Conservation (phyloP, 2,329 filamentous ascomycete genomes). For the Aspergillus hortae region DNA sequence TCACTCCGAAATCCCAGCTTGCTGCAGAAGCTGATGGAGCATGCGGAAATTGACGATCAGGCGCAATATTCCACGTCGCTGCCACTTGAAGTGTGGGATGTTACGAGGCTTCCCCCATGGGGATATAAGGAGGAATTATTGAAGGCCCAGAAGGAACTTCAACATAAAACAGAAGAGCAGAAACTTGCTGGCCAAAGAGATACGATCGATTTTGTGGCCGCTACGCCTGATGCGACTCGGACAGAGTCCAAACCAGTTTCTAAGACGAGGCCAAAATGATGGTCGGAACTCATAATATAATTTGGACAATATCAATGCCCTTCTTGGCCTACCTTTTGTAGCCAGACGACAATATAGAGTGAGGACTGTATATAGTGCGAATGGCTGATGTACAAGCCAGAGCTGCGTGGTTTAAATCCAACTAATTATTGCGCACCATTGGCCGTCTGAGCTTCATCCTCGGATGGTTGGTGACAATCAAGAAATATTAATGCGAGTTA, state of each 20-base stretch:
- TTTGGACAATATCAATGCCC: neutral
- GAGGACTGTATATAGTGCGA: too few relatives aligned
- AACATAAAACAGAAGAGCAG: slow-evolving; percentile 33
- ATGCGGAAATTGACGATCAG: slow-evolving; percentile 52
- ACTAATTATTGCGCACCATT: too few relatives aligned
- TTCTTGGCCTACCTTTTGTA: too few relatives aligned
- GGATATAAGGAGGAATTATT: slow-evolving; percentile 47
- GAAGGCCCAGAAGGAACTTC: slow-evolving; percentile 39
- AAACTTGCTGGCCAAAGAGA: slow-evolving; percentile 31
- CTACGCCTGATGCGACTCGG: slow-evolving; percentile 6
- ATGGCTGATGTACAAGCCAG: too few relatives aligned
- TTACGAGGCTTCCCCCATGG: slow-evolving; percentile 36
- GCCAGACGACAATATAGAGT: too few relatives aligned
- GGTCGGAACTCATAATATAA: neutral
- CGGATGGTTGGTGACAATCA: too few relatives aligned
- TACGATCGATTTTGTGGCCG: slow-evolving; percentile 40
- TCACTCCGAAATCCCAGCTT: slow-evolving; percentile 59
- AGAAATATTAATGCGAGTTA: too few relatives aligned
- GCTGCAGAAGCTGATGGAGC: slow-evolving; percentile 54
- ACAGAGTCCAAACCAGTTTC: slow-evolving; percentile 2
- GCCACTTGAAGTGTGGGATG: slow-evolving; percentile 39
- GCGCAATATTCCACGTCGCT: slow-evolving; percentile 54
- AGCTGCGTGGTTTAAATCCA: too few relatives aligned
- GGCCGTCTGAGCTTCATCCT: too few relatives aligned
- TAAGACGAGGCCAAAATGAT: slow-evolving; percentile 6